Conservation (phyloP, 148 eudicot genomes). For the Oxyria digyna region DNA sequence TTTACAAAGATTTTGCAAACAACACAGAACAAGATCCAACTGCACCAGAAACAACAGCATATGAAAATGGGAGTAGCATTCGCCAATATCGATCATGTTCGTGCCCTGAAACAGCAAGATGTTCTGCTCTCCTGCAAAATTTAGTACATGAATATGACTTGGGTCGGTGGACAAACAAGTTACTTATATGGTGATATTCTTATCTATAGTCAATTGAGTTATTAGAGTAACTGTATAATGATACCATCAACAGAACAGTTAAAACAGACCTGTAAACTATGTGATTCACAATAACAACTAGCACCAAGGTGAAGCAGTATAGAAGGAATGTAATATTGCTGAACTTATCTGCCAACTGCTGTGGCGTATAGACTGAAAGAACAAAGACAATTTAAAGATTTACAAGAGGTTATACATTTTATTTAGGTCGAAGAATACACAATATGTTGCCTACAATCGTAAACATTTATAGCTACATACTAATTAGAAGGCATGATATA, state of each 20-base stretch:
- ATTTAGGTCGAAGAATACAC: no score
- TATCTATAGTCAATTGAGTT: background rate
- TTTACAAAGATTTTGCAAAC: slow-evolving; percentile 92
- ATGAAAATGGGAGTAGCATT: slow-evolving; percentile 84
- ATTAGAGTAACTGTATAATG: background rate
- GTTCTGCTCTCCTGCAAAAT: slow-evolving; percentile 74
- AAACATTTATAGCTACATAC: no score
- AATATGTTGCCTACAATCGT: background rate
- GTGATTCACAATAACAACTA: slow-evolving; percentile 68
- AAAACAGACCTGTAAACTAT: slow-evolving; percentile 63
- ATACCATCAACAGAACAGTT: background rate
- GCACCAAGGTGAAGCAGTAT: slow-evolving; percentile 66
- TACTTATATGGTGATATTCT: no score
- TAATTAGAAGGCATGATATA: background rate
- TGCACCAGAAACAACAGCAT: slow-evolving; percentile 91
- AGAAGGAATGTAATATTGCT: slow-evolving; percentile 64
- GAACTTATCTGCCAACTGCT: slow-evolving; percentile 88
- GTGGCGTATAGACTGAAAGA: slow-evolving; percentile 76
- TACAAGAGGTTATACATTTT: background rate
- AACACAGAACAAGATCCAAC: slow-evolving; percentile 93
- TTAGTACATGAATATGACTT: background rate
- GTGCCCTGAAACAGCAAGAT: slow-evolving; percentile 44
- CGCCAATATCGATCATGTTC: slow-evolving; percentile 63
- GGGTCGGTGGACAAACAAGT: background rate
- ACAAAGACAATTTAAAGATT: background rate